A percentile compares a stretch with the other conserved stretches of the same genome.
Evolutionary conservation across 768 basidiomycete genomes (phyloP).

Genomic region (Rhodotorula sphaerocarpa): DNA sequence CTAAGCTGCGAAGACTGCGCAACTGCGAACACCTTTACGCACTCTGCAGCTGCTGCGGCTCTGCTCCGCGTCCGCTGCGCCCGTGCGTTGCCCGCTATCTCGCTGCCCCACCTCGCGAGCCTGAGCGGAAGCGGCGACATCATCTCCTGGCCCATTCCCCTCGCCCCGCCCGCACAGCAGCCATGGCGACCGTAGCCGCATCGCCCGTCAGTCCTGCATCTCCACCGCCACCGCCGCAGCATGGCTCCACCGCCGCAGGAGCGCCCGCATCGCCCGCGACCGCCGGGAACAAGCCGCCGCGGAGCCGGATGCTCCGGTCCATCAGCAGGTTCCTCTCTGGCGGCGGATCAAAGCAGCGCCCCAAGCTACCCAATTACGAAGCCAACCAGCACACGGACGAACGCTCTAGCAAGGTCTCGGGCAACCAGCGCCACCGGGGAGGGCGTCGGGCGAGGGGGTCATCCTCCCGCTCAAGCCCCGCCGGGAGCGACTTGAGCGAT

Average conservation of each 20-base stretch:
- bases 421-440: too few relatives aligned
- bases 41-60: too few relatives aligned
- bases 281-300: neutral
- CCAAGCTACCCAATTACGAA: constrained; percentile 1
- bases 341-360: constrained; percentile 14
- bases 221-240: neutral
- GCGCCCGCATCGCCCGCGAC: neutral
- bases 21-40: too few relatives aligned
- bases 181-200: neutral
- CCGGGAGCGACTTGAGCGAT: neutral
- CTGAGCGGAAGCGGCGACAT: too few relatives aligned
- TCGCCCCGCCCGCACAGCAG: neutral
- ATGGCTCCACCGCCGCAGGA: neutral
- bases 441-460: too few relatives aligned
- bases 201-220: neutral
- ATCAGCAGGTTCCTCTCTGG: constrained; percentile 22
- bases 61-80: too few relatives aligned
- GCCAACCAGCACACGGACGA: neutral
- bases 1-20: too few relatives aligned
- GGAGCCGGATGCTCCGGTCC: constrained; percentile 4
- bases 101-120: neutral
- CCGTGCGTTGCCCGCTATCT: too few relatives aligned
- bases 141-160: neutral
- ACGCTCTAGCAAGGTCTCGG: neutral
- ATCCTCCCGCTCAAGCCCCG: neutral